Conservation (phyloP, 192 early-diverging fungal genomes). For the Coemansia sp. region DNA sequence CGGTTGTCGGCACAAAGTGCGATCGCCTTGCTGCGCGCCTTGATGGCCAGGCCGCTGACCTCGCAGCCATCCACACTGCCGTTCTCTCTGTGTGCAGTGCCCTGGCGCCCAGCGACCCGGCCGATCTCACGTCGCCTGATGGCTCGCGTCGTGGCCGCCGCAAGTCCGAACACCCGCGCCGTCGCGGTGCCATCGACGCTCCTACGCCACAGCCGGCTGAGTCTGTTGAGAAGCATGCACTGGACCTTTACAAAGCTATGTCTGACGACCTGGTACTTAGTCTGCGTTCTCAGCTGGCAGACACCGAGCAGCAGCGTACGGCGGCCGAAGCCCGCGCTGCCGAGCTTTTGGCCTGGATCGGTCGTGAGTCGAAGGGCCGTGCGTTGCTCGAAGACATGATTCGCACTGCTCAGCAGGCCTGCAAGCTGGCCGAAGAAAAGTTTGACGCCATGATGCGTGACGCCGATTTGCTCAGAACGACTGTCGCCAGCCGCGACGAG, state of each 20-base stretch:
- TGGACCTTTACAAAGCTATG: slow-evolving; percentile 38
- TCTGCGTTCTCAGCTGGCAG: slow-evolving; percentile 34
- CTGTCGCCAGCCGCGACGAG: slow-evolving; percentile 30
- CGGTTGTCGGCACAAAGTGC: slow-evolving; percentile 49
- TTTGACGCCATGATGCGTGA: slow-evolving; percentile 37
- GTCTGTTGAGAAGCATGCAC: slow-evolving; percentile 17
- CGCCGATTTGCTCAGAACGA: slow-evolving; percentile 16
- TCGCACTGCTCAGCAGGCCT: slow-evolving; percentile 56
- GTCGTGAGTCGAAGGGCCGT: slow-evolving; percentile 59
- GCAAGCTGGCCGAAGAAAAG: slow-evolving; percentile 53
- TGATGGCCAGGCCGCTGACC: slow-evolving; percentile 41
- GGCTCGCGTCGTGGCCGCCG: slow-evolving; percentile 35
- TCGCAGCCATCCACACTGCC: slow-evolving; percentile 34
- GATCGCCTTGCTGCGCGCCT: slow-evolving; percentile 43
- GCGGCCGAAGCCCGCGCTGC: slow-evolving; percentile 48
- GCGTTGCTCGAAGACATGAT: slow-evolving; percentile 59
- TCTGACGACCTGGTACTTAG: slow-evolving; percentile 38
- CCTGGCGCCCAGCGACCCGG: slow-evolving; percentile 20
- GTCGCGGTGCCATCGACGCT: slow-evolving; percentile 26
- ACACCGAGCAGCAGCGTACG: slow-evolving; percentile 25
- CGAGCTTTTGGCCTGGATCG: slow-evolving; percentile 57
- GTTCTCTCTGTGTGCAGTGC: slow-evolving; percentile 37
- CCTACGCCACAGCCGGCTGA: slow-evolving; percentile 21
- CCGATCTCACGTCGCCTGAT: slow-evolving; percentile 12
- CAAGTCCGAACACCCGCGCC: slow-evolving; percentile 50